phyloP scores from a whole-genome alignment of 208 protist genomes.

The Leishmania braziliensis region DNA sequence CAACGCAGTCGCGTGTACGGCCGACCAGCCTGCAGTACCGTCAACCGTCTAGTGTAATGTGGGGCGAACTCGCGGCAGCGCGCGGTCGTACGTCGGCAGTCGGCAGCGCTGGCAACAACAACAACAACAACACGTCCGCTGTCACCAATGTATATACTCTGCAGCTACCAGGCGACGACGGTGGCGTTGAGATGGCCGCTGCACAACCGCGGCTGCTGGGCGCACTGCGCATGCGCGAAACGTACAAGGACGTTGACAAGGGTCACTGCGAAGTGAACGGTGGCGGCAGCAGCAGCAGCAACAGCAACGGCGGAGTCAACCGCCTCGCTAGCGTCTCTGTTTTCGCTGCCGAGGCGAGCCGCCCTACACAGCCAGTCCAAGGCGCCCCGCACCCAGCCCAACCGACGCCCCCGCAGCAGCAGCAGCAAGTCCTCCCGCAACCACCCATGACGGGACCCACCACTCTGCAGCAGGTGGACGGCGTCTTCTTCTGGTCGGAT shows the following conservation, averaged over 20 bases:
- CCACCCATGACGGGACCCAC: conserved; percentile 32
- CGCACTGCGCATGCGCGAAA: conserved; percentile 55
- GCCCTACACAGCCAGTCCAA: background rate
- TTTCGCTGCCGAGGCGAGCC: background rate
- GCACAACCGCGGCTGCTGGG: conserved; percentile 49
- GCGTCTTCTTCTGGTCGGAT: conserved; percentile 63
- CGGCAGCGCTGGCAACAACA: background rate
- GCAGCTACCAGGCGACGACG: conserved; percentile 70
- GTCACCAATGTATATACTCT: conserved; percentile 50
- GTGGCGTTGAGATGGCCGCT: conserved; percentile 76
- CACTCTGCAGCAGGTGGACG: conserved; percentile 65
- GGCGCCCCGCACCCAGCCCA: background rate
- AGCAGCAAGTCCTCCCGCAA: background rate
- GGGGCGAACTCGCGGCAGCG: background rate
- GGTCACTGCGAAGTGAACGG: conserved; percentile 40
- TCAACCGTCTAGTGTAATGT: conserved; percentile 7
- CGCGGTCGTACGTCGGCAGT: background rate
- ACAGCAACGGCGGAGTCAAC: background rate
- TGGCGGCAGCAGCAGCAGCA: background rate
- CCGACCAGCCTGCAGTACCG: conserved; percentile 20
- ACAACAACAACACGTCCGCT: background rate
- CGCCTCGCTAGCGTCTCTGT: background rate
- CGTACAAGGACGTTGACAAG: conserved; percentile 76
- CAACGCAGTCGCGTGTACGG: conserved; percentile 13
- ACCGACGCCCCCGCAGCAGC: background rate